Evolutionary conservation across 2,329 filamentous ascomycete species (phyloP).

Genomic region (Hirsutella rhossiliensis): DNA sequence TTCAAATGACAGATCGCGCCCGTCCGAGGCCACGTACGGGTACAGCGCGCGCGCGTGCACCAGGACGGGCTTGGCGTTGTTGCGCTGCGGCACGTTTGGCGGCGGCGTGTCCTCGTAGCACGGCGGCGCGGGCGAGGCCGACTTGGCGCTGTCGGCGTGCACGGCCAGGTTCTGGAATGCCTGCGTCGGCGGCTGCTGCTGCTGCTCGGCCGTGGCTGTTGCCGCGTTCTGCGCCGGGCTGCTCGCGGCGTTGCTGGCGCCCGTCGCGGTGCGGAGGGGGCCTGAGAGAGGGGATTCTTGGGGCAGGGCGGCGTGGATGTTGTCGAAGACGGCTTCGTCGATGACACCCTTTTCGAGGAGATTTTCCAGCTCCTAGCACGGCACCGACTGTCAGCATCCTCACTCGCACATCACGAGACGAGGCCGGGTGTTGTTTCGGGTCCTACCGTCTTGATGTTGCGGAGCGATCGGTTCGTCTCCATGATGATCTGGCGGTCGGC

Average conservation of each 20-base stretch:
- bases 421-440: too few relatives aligned
- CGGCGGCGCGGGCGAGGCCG: slow-evolving; percentile 30
- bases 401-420: too few relatives aligned
- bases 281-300: slow-evolving; percentile 50
- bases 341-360: slow-evolving; percentile 77
- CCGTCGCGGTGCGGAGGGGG: slow-evolving; percentile 28
- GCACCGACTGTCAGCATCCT: too few relatives aligned
- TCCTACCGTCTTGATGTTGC: slow-evolving; percentile 69
- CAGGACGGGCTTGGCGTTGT: slow-evolving; percentile 43
- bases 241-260: slow-evolving; percentile 19
- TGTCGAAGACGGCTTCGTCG: slow-evolving; percentile 60
- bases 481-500: slow-evolving; percentile 46
- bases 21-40: slow-evolving; percentile 65
- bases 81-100: slow-evolving; percentile 27
- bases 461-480: slow-evolving; percentile 72
- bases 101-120: slow-evolving; percentile 37
- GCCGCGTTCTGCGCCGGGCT: slow-evolving; percentile 14
- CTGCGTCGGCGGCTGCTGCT: slow-evolving; percentile 20
- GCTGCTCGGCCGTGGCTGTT: slow-evolving; percentile 12
- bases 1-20: slow-evolving; percentile 70
- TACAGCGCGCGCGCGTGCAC: slow-evolving; percentile 73
- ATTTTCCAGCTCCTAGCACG: slow-evolving; percentile 66
- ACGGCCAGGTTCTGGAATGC: slow-evolving; percentile 30
- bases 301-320: slow-evolving; percentile 64
- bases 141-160: slow-evolving; percentile 5